phyloP scores from a whole-genome alignment of 2,329 filamentous ascomycete genomes.

The Lecanosticta acicola region DNA sequence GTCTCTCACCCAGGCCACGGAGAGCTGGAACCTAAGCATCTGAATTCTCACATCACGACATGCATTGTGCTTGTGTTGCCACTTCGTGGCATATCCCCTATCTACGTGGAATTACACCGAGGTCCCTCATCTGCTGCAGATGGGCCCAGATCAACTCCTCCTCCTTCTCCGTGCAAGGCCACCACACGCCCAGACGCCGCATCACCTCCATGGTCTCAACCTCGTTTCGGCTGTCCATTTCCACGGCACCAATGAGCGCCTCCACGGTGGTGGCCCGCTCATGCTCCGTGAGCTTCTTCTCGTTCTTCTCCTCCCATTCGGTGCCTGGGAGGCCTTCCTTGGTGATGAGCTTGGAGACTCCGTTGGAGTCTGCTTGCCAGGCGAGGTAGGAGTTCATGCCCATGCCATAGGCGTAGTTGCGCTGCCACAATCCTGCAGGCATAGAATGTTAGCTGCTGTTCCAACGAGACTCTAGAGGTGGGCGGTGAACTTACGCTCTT shows the following conservation, averaged over 20 bases:
- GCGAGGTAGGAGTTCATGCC: neutral
- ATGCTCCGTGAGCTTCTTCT: neutral
- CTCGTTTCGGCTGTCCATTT: neutral
- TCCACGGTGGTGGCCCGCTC: neutral
- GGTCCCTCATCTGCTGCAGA: too few relatives aligned
- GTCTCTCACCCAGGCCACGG: too few relatives aligned
- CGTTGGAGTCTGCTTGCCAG: neutral
- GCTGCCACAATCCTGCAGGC: neutral
- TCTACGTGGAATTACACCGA: too few relatives aligned
- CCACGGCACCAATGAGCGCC: neutral
- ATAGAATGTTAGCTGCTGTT: neutral
- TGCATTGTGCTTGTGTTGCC: too few relatives aligned
- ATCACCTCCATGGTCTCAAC: neutral
- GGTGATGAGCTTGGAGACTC: neutral
- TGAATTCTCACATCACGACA: too few relatives aligned
- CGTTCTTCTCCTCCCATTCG: neutral
- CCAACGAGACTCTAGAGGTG: neutral
- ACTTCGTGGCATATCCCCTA: too few relatives aligned
- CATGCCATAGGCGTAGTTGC: neutral
- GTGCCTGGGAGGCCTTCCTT: neutral
- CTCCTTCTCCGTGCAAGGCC: neutral
- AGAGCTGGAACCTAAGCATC: too few relatives aligned
- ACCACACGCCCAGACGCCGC: neutral
- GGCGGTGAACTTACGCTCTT: neutral
- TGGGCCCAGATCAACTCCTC: neutral